Base-by-base conservation (phyloP, 1,139 yeast species). In the Magnusiomyces tetraspermus region DNA sequence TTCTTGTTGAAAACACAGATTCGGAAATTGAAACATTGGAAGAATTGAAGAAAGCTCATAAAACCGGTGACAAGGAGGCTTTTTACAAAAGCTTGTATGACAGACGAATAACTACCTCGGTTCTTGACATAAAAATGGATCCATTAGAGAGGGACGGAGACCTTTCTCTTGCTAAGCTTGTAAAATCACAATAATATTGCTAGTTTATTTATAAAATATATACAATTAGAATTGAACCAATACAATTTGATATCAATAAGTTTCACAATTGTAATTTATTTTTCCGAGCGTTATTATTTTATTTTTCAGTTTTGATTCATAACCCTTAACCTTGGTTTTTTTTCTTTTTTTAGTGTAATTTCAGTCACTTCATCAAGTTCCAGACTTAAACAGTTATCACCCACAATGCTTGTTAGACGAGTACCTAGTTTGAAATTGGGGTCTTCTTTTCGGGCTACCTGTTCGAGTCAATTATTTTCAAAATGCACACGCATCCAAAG, bases 1-100 rank as follows among this genome's bases (percentile, higher is more conserved):
- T 83, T 46, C 71, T 89, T 50, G 72, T 84, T 6, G 71, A 66
- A 1, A 85, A 82, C 59, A 82, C 87, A 22, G 92, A 86, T 60
- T 69, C 75, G 47, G 92, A 85, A 63, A 69, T 85, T 59, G 69
- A 67, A 11, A 80, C 79, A 62, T 63, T 79, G 45, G 74, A 73
- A 49, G 63, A 68, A 45, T 19, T 50, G 49, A 26, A 23, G 5
- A 36, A 47, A 19, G 53, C 46, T 23, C 23, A 40, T 11, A 49
- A 49, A 5, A 46, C 49, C 4, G 48, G 53, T 3, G 40, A 48
- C 23, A 28, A 46, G 31, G 23, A 48, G 6, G 42, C 40, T 13
- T 46, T 22, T 22, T 46, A 26, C 11, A 46, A 46, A 23, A 42
- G 49, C 2, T 36, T 46, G 33, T 46, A 46, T 46, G 36, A 46